These are phyloP conservation scores for Middelhovenomyces tepae DNA, from an alignment of 805 yeast species.

Conservation along the genomic window DNA sequence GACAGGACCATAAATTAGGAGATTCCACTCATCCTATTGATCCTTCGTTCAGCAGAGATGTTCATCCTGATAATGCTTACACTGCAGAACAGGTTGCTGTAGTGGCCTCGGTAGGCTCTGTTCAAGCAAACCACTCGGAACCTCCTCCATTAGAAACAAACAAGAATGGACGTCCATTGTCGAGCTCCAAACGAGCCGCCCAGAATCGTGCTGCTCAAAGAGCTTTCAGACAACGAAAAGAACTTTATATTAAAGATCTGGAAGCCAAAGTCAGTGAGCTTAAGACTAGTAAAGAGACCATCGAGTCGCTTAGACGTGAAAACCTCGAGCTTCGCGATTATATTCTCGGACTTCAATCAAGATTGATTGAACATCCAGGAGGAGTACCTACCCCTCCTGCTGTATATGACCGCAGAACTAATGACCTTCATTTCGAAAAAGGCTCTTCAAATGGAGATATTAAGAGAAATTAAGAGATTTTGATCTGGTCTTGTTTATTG, in stretches of 20 bases:
- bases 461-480: too few species aligned
- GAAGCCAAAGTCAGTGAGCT: constrained; percentile 62
- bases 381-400: constrained; percentile 41
- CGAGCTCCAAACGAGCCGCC: constrained; percentile 74
- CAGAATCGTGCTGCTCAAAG: constrained; percentile 90
- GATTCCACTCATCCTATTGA: too few species aligned
- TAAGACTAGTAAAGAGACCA: constrained; percentile 51
- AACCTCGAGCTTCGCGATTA: constrained; percentile 66
- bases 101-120: too few species aligned
- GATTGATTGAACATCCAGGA: constrained; percentile 46
- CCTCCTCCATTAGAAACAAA: too few species aligned
- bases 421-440: too few species aligned
- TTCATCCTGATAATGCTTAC: too few species aligned
- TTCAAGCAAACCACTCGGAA: too few species aligned
- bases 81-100: too few species aligned
- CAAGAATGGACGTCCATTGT: constrained; percentile 41
- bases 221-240: constrained; percentile 81
- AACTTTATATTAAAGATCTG: constrained; percentile 68
- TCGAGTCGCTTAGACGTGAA: constrained; percentile 61
- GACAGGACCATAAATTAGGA: too few species aligned
- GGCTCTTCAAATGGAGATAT: too few species aligned
- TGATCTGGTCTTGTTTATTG: too few species aligned
- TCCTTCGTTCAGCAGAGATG: too few species aligned
- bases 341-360: constrained; percentile 58
- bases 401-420: constrained; percentile 4